These are phyloP conservation scores for Starmerella geochares DNA, from an alignment of 805 yeast species.

Conservation along the genomic window DNA sequence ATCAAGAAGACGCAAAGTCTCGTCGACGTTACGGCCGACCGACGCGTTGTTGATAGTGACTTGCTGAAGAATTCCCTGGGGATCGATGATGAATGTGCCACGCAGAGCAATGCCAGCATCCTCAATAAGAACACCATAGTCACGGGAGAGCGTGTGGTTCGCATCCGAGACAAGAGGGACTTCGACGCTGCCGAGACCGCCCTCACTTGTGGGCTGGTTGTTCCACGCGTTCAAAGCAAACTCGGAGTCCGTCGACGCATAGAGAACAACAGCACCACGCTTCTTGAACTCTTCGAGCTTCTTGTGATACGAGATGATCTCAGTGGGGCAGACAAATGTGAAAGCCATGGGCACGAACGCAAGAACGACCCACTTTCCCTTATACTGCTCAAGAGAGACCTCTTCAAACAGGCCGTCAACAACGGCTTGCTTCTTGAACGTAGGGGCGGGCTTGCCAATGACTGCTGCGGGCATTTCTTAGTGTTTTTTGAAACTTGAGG, in stretches of 20 bases:
- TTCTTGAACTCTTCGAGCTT: slow-evolving; percentile 83
- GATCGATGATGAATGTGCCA: slow-evolving; percentile 97
- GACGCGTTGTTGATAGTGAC: slow-evolving; percentile 97
- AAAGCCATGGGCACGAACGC: slow-evolving; percentile 98
- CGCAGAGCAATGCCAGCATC: slow-evolving; percentile 96
- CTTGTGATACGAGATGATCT: slow-evolving; percentile 96
- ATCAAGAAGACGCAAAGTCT: slow-evolving; percentile 91
- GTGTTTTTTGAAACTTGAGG: background rate
- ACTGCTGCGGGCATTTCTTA: slow-evolving; percentile 62
- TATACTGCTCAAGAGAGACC: slow-evolving; percentile 84
- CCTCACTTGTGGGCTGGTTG: slow-evolving; percentile 88
- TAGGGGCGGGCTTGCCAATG: slow-evolving; percentile 94
- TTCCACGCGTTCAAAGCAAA: slow-evolving; percentile 98
- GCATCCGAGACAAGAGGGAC: slow-evolving; percentile 94
- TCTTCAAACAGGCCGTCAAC: slow-evolving; percentile 95
- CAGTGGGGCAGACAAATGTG: slow-evolving; percentile 99
- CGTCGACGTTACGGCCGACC: slow-evolving; percentile 98
- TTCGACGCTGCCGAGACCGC: slow-evolving; percentile 93
- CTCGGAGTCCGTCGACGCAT: slow-evolving; percentile 98
- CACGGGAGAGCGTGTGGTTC: slow-evolving; percentile 87
- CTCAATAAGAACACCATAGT: slow-evolving; percentile 94
- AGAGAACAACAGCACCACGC: slow-evolving; percentile 77
- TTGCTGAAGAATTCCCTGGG: slow-evolving; percentile 90
- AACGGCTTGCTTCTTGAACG: slow-evolving; percentile 94
- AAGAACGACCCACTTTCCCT: slow-evolving; percentile 94